Evolutionary conservation across 495 filamentous ascomycete species (phyloP).

Genomic region (Echria macrotheca): DNA sequence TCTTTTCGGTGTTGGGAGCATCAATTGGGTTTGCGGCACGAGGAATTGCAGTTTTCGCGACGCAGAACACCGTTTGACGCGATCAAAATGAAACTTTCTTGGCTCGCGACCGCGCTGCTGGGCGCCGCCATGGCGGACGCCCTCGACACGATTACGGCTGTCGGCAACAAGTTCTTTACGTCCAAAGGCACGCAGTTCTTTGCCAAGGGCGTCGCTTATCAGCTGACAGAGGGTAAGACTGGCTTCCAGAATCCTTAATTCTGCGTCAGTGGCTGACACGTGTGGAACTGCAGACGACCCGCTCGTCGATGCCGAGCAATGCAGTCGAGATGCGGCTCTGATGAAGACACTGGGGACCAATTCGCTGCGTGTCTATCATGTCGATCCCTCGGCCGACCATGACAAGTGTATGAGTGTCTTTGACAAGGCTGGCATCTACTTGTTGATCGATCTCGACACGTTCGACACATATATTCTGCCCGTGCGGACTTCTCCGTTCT

Average conservation of each 20-base stretch:
- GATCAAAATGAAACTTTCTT: conserved; percentile 31
- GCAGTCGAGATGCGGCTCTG: conserved; percentile 65
- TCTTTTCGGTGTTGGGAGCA: not conserved
- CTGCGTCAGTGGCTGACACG: not conserved
- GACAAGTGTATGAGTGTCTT: conserved; percentile 66
- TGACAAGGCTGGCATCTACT: conserved; percentile 68
- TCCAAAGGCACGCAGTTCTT: conserved; percentile 72
- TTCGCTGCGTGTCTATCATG: conserved; percentile 85
- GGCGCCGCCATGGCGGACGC: conserved; percentile 32
- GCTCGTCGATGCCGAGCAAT: conserved; percentile 69
- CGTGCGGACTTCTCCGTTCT: conserved; percentile 45
- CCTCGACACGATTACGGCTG: conserved; percentile 55
- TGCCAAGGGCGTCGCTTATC: conserved; percentile 60
- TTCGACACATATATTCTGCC: conserved; percentile 73
- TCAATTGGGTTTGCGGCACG: not conserved
- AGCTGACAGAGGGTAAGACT: conserved; percentile 18
- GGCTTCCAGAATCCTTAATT: not conserved
- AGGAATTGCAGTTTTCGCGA: not conserved
- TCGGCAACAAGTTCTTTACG: conserved; percentile 82
- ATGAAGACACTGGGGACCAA: conserved; percentile 82
- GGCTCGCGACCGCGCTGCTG: conserved; percentile 27
- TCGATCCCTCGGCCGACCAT: conserved; percentile 65
- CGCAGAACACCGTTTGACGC: no score
- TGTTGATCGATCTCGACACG: conserved; percentile 79
- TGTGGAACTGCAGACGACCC: conserved; percentile 69